Conservation (phyloP, 805 yeast species). For the Cyberlindnera xylosilytica region DNA sequence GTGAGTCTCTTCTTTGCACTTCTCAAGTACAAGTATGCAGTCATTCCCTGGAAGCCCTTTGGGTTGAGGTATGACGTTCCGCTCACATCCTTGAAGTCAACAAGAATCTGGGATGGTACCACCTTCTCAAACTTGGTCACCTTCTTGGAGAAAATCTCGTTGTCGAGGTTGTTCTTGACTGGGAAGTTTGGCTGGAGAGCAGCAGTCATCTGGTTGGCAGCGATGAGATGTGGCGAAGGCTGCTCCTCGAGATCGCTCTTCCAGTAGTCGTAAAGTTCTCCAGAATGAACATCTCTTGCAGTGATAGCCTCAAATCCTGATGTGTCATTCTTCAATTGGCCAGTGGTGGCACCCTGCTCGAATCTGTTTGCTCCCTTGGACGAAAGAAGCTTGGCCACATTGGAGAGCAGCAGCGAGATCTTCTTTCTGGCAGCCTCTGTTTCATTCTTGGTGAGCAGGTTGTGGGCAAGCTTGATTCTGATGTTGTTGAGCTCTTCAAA, state of each 20-base stretch:
- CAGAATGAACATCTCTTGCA: slow-evolving; percentile 59
- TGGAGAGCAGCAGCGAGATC: slow-evolving; percentile 50
- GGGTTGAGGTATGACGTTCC: slow-evolving; percentile 59
- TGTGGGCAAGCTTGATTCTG: slow-evolving; percentile 48
- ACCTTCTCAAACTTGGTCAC: slow-evolving; percentile 46
- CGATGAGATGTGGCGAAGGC: slow-evolving; percentile 54
- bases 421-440: slow-evolving; percentile 43
- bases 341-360: slow-evolving; percentile 19
- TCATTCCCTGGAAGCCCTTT: slow-evolving; percentile 65
- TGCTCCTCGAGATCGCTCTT: slow-evolving; percentile 24
- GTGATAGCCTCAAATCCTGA: slow-evolving; percentile 67
- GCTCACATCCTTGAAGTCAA: slow-evolving; percentile 71
- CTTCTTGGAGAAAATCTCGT: slow-evolving; percentile 42
- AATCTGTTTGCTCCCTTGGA: slow-evolving; percentile 37
- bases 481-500: slow-evolving; percentile 58
- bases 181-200: slow-evolving; percentile 78
- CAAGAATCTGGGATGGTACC: slow-evolving; percentile 58
- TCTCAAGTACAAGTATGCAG: slow-evolving; percentile 69
- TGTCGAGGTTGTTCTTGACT: slow-evolving; percentile 31
- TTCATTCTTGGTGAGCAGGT: slow-evolving; percentile 55
- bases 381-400: slow-evolving; percentile 58
- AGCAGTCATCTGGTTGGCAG: slow-evolving; percentile 63
- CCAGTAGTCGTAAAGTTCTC: slow-evolving; percentile 47
- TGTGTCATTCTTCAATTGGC: slow-evolving; percentile 39
- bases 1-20: slow-evolving; percentile 62